phyloP scores from a whole-genome alignment of 78 protist species.

The Protostelium mycophagum region DNA sequence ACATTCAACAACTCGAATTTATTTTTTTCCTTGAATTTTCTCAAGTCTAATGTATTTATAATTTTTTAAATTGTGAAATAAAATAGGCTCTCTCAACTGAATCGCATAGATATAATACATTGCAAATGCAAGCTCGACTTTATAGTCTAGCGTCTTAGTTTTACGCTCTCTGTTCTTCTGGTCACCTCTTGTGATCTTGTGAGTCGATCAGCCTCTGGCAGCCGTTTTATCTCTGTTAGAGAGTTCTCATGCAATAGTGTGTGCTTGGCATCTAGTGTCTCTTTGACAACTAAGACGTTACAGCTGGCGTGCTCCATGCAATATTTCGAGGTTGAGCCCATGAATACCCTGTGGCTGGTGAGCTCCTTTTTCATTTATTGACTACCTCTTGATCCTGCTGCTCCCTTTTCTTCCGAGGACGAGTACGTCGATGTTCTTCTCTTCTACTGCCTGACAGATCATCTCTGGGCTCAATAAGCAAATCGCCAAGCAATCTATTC shows the following conservation, averaged over 20 bases:
- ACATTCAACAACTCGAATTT: no score
- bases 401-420: slow-evolving; percentile 58
- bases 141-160: no score
- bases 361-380: no score
- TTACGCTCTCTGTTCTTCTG: not conserved
- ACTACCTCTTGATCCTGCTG: slow-evolving; percentile 30
- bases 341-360: slow-evolving; percentile 18
- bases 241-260: not conserved
- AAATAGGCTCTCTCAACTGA: no score
- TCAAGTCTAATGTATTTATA: no score
- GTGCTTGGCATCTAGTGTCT: not conserved
- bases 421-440: slow-evolving; percentile 32
- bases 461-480: not conserved
- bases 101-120: no score
- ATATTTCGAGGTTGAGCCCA: slow-evolving; percentile 49
- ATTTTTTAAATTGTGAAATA: no score
- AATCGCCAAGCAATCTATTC: not conserved
- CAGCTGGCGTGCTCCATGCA: slow-evolving; percentile 50
- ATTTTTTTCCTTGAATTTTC: no score
- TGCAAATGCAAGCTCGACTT: no score
- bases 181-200: not conserved
- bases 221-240: not conserved
- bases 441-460: not conserved
- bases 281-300: slow-evolving; percentile 53
- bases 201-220: not conserved